These are phyloP conservation scores for Cyberlindnera xishuangbannaensis DNA, from an alignment of 805 yeast genomes.

Conservation along the genomic window DNA sequence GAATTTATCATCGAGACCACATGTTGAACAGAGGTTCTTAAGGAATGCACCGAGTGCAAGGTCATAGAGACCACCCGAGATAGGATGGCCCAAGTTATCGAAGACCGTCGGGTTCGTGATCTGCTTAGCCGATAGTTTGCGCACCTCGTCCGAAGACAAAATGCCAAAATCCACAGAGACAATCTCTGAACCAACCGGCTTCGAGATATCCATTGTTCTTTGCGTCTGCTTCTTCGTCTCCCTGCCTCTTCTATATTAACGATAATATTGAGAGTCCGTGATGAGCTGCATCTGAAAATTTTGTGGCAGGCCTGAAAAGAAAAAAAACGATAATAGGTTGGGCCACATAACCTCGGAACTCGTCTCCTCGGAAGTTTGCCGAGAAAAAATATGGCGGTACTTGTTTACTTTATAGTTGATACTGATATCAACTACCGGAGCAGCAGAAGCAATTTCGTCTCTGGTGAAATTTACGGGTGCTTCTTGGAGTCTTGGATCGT, in stretches of 20 bases:
- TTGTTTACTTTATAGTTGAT: too few relatives aligned
- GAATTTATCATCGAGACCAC: constrained; percentile 89
- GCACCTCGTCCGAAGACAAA: constrained; percentile 73
- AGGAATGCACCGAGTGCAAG: constrained; percentile 92
- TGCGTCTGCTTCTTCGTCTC: not conserved
- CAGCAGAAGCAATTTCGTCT: too few relatives aligned
- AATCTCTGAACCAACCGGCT: constrained; percentile 94
- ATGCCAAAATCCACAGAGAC: constrained; percentile 89
- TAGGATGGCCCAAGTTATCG: constrained; percentile 94
- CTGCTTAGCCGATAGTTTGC: constrained; percentile 88
- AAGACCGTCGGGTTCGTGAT: constrained; percentile 93
- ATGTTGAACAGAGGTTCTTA: constrained; percentile 81
- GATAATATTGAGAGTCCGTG: constrained; percentile 4
- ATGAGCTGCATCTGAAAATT: constrained; percentile 4
- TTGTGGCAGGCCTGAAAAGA: constrained; percentile 5
- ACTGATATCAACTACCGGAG: too few relatives aligned
- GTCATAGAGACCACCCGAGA: constrained; percentile 90
- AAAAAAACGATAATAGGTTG: constrained; percentile 3
- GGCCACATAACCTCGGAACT: too few relatives aligned
- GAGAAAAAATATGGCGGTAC: too few relatives aligned
- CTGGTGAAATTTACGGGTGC: too few relatives aligned
- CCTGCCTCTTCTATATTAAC: constrained; percentile 1
- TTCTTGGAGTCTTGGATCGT: too few relatives aligned
- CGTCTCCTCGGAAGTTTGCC: too few relatives aligned
- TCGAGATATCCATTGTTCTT: constrained; percentile 89